Evolutionary conservation across 73 alveolate species (phyloP), one percentile per base, ranked within the genome.

Genomic region (Blepharisma japonicum): DNA sequence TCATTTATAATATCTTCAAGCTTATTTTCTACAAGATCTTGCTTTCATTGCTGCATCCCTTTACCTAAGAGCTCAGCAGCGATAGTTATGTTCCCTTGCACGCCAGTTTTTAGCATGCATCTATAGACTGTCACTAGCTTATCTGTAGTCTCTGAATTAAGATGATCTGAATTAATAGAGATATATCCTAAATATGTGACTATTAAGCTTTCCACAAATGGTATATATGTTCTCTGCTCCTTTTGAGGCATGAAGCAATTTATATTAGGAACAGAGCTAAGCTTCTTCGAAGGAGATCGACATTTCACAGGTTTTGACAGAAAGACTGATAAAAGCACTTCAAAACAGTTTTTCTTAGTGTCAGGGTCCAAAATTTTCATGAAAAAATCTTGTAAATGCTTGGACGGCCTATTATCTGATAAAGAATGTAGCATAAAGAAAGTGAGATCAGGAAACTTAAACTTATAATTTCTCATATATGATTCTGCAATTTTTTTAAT

Each of bases 11-110:
- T 53, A 53, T 53, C 67, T 53, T 53, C 23, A 20, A 53, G 27
- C 4, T 53, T 20, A 53, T 53, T 20, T 14, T 53, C 23, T 11
- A 20, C n/a, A 14, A 53, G 23, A 14, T 20, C 67, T 14, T 53
- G n/a, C 23, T 20, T 53, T 20, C 67, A 53, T 14, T 14, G 23
- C 67, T 53, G n/a, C 67, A 53, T 53, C 67, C 67, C 67, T 53
- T 53, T 53, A 53, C 67, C 67, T 53, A 53, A 53, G n/a, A 53
- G n/a, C n/a, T 53, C 27, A 11, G 67, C 67, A 14, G 67, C 67
- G 0, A 20, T 53, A 1, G 23, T 53, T 14, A 53, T 53, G 4
- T 53, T 14, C 23, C 67, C 67, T 53, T 53, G 27, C n/a, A 20
- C 2, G 5, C 23, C 67, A 14, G 67, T 53, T 14, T 53, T 53